A percentile compares a stretch with the other conserved stretches of the same genome.
phyloP scores from a whole-genome alignment of 257 asterid genomes.

The Nicotiana undulata region DNA sequence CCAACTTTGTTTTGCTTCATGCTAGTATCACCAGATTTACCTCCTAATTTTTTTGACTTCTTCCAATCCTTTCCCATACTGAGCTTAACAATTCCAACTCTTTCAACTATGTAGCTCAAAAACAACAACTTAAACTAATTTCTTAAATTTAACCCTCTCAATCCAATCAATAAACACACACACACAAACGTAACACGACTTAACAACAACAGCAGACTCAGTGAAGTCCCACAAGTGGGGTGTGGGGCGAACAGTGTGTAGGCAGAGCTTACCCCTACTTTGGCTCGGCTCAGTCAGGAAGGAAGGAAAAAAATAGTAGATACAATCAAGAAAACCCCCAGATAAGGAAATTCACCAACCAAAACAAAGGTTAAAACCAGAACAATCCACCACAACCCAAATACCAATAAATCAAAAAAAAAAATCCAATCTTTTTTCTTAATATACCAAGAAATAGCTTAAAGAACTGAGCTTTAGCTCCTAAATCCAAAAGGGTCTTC shows the following conservation, averaged over 20 bases:
- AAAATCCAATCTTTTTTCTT: neutral
- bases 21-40: constrained; percentile 25
- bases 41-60: constrained; percentile 28
- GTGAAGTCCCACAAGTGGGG: no score
- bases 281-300: no score
- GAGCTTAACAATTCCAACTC: constrained; percentile 24
- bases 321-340: constrained; percentile 2
- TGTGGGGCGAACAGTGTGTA: no score
- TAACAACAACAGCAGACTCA: neutral
- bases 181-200: neutral
- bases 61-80: constrained; percentile 60
- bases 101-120: constrained; percentile 10
- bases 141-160: constrained; percentile 2
- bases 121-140: constrained; percentile 9
- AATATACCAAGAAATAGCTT: neutral
- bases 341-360: constrained; percentile 6
- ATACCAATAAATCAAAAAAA: neutral
- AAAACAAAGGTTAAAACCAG: neutral
- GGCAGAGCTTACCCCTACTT: no score
- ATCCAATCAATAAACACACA: constrained; percentile 5
- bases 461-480: neutral
- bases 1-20: no score
- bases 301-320: no score
- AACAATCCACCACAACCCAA: neutral
- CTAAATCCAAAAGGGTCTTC: constrained; percentile 15